Evolutionary conservation across 148 eudicot species (phyloP).

Genomic region (Vaccinium vitisidaea): DNA sequence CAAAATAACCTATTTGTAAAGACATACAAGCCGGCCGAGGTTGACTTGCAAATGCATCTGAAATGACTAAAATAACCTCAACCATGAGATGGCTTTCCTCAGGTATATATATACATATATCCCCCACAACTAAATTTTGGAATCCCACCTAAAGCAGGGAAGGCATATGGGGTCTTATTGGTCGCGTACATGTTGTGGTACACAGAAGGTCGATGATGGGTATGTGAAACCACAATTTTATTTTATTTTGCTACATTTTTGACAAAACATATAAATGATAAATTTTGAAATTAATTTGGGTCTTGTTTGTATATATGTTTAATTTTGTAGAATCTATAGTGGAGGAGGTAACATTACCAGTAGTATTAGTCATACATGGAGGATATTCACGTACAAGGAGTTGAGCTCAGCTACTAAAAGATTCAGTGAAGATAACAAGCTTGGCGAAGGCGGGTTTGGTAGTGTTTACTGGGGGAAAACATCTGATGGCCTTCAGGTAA

Average conservation of each 20-base stretch:
- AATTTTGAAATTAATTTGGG: background rate
- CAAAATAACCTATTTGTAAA: background rate
- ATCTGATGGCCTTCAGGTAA: conserved; percentile 49
- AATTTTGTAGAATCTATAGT: background rate
- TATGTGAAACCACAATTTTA: conserved; percentile 5
- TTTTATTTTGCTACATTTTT: background rate
- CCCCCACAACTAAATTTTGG: background rate
- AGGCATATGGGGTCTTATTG: conserved; percentile 33
- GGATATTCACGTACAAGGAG: conserved; percentile 51
- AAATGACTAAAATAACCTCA: conserved; percentile 2
- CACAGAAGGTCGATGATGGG: conserved; percentile 33
- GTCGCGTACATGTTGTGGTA: conserved; percentile 23
- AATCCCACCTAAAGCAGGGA: background rate
- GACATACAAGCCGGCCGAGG: conserved; percentile 25
- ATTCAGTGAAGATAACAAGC: conserved; percentile 46
- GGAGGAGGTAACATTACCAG: conserved; percentile 9
- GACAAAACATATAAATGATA: background rate
- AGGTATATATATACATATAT: background rate
- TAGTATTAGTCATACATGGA: conserved; percentile 23
- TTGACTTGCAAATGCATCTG: conserved; percentile 11
- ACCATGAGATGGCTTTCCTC: background rate
- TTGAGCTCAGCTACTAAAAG: conserved; percentile 49
- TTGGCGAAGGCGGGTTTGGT: conserved; percentile 60
- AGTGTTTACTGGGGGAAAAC: conserved; percentile 59
- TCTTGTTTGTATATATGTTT: background rate